Evolutionary conservation across 768 basidiomycete species (phyloP).

Genomic region (Sutorius australiensis): DNA sequence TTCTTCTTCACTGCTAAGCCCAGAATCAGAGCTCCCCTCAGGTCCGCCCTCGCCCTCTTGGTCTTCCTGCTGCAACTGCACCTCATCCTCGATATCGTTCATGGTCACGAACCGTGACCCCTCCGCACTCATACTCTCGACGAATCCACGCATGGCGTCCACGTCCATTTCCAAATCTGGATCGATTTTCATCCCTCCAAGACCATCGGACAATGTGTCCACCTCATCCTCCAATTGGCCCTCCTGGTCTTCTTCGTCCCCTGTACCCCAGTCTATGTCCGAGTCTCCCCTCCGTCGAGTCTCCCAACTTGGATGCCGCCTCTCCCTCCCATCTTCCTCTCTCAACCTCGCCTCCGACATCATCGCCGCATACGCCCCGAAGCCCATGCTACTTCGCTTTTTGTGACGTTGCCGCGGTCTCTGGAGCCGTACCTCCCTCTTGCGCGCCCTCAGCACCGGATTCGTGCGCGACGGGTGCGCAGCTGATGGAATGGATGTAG

Average conservation of each 20-base stretch:
- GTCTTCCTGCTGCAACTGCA: constrained; percentile 47
- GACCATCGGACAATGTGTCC: constrained; percentile 27
- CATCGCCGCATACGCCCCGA: constrained; percentile 52
- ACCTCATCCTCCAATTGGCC: constrained; percentile 20
- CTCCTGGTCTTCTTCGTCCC: constrained; percentile 26
- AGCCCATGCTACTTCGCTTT: constrained; percentile 25
- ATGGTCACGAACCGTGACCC: constrained; percentile 53
- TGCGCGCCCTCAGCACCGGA: constrained; percentile 24
- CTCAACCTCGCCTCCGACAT: constrained; percentile 50
- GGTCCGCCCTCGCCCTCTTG: constrained; percentile 34
- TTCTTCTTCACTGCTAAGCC: constrained; percentile 30
- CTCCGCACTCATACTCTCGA: constrained; percentile 45
- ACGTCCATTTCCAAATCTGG: constrained; percentile 46
- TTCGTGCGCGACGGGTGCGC: constrained; percentile 25
- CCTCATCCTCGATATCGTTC: constrained; percentile 61
- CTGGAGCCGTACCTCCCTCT: constrained; percentile 7
- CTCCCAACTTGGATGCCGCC: constrained; percentile 38
- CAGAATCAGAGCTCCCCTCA: constrained; percentile 23
- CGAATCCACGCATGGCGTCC: constrained; percentile 52
- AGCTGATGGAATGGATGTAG: neutral
- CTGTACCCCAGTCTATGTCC: constrained; percentile 65
- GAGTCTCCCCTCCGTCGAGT: constrained; percentile 60
- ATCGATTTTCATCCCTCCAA: constrained; percentile 64
- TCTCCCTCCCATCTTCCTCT: constrained; percentile 29
- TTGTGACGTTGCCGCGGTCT: constrained; percentile 8